These are phyloP conservation scores for Volvox reticuliferus DNA, from an alignment of 139 green algal species.

Conservation along the genomic window DNA sequence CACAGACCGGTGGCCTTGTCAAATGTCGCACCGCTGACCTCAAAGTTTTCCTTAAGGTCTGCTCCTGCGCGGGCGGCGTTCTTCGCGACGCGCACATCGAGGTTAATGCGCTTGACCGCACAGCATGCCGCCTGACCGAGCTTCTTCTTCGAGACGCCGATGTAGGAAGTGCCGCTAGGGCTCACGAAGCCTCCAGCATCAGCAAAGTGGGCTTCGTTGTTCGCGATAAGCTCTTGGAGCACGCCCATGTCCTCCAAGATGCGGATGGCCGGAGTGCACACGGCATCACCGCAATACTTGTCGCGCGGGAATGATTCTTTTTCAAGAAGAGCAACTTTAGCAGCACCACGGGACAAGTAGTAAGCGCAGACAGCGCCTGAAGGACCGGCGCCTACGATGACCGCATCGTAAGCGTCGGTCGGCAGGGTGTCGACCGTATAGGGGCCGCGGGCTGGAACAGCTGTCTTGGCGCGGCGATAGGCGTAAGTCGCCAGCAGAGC, in stretches of 20 bases:
- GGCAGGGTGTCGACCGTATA: conserved; percentile 77
- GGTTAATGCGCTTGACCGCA: conserved; percentile 89
- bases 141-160: conserved; percentile 78
- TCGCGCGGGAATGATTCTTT: conserved; percentile 91
- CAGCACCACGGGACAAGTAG: conserved; percentile 80
- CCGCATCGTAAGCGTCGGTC: conserved; percentile 80
- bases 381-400: conserved; percentile 91
- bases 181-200: conserved; percentile 82
- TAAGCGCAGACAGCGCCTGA: conserved; percentile 81
- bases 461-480: conserved; percentile 52
- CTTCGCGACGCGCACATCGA: conserved; percentile 88
- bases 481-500: conserved; percentile 48
- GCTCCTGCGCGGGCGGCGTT: no score
- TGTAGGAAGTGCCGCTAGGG: conserved; percentile 87
- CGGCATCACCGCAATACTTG: conserved; percentile 86
- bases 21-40: conserved; percentile 80
- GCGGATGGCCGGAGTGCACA: conserved; percentile 89
- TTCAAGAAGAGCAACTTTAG: conserved; percentile 85
- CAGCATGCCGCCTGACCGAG: conserved; percentile 84
- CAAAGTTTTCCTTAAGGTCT: conserved; percentile 87
- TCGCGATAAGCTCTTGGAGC: conserved; percentile 83
- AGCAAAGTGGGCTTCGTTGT: conserved; percentile 91
- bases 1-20: conserved; percentile 81
- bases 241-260: conserved; percentile 82
- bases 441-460: conserved; percentile 65